phyloP scores from a whole-genome alignment of 345 rosid genomes.

The Geranium rotundifolium region DNA sequence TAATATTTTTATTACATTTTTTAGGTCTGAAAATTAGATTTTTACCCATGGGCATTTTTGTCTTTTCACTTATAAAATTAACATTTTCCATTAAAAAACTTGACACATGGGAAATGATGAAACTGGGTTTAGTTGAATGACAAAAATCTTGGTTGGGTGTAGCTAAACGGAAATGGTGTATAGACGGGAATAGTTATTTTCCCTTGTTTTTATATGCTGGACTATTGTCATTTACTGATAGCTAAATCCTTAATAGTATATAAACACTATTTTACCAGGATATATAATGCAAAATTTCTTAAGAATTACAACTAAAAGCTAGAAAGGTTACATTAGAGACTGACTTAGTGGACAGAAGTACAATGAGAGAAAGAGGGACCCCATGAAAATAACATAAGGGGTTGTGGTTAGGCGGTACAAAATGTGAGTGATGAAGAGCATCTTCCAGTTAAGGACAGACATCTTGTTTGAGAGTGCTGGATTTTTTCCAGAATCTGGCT shows the following conservation, averaged over 20 bases:
- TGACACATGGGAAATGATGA: too few species aligned
- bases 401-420: background rate
- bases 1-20: too few species aligned
- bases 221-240: too few species aligned
- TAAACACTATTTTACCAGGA: background rate
- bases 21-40: too few species aligned
- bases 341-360: background rate
- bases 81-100: too few species aligned
- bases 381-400: slow-evolving; percentile 10
- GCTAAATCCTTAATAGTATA: background rate
- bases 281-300: background rate
- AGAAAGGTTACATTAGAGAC: background rate
- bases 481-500: slow-evolving; percentile 45
- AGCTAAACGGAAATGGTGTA: too few species aligned
- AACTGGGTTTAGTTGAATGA: too few species aligned
- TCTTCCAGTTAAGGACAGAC: slow-evolving; percentile 1
- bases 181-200: too few species aligned
- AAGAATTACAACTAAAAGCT: background rate
- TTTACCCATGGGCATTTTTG: too few species aligned
- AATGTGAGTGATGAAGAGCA: background rate
- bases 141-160: too few species aligned
- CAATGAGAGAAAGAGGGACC: background rate
- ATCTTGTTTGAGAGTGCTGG: slow-evolving; percentile 8
- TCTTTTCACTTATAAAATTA: too few species aligned
- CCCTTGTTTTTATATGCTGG: too few species aligned